Evolutionary conservation across 1,284 basidiomycete species (phyloP).

Genomic region (Gomphus bonarii): DNA sequence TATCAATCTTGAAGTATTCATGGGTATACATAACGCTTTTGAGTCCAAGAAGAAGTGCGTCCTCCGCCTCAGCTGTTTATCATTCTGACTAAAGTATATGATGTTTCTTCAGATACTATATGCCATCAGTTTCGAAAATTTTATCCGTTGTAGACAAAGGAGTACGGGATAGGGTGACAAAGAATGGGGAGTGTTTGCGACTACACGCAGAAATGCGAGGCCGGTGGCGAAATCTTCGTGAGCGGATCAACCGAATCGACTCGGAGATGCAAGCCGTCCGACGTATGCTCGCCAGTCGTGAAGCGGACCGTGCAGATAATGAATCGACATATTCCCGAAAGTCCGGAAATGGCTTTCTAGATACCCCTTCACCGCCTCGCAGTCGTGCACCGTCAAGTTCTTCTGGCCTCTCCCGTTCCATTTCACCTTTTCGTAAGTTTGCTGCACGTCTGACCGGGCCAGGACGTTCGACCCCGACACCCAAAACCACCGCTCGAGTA

Average conservation of each 20-base stretch:
- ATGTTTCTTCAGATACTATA: constrained; percentile 56
- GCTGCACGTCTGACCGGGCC: constrained; percentile 49
- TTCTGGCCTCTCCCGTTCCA: constrained; percentile 53
- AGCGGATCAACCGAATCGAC: constrained; percentile 68
- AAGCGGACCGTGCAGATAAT: constrained; percentile 49
- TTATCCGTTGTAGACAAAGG: constrained; percentile 91
- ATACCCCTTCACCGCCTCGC: constrained; percentile 44
- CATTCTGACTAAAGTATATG: constrained; percentile 4
- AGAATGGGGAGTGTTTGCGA: constrained; percentile 88
- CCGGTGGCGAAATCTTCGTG: constrained; percentile 70
- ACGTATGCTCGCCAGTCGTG: constrained; percentile 44
- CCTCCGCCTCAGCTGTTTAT: constrained; percentile 9
- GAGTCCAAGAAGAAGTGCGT: constrained; percentile 78
- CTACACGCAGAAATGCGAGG: constrained; percentile 78
- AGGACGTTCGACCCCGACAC: constrained; percentile 9
- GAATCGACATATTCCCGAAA: constrained; percentile 56
- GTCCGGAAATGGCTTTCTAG: constrained; percentile 46
- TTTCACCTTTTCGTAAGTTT: constrained; percentile 68
- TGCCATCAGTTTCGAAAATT: constrained; percentile 86
- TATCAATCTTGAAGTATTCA: constrained; percentile 49
- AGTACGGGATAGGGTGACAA: constrained; percentile 80
- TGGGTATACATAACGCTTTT: constrained; percentile 57
- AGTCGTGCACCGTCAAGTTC: constrained; percentile 32
- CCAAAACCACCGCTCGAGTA: constrained; percentile 24
- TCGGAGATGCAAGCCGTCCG: constrained; percentile 71